Percentiles rank a stretch among this genome's conserved stretches.
Conservation (phyloP, 1,284 basidiomycete genomes). For the Cryptococcus sp. region DNA sequence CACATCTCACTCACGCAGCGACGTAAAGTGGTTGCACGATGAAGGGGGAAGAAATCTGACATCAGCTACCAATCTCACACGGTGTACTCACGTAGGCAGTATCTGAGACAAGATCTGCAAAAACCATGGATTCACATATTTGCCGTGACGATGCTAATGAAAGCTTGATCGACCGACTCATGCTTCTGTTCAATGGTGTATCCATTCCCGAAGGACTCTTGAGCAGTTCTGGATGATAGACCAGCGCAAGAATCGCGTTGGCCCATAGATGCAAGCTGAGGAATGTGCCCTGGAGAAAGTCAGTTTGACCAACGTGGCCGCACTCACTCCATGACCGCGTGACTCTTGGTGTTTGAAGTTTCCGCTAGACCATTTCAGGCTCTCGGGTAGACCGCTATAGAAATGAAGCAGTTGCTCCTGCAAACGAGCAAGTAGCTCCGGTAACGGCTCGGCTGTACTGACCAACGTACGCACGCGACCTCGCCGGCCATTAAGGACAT, state of each 20-base stretch:
- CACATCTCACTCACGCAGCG: constrained; percentile 20
- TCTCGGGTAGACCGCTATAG: constrained; percentile 49
- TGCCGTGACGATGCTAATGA: constrained; percentile 49
- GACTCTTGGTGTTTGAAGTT: constrained; percentile 54
- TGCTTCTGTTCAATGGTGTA: constrained; percentile 50
- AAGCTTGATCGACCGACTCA: constrained; percentile 51
- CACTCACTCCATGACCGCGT: constrained; percentile 42
- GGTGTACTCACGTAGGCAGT: constrained; percentile 44
- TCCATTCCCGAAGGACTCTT: constrained; percentile 51
- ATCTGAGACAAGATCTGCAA: constrained; percentile 46
- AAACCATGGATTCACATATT: constrained; percentile 55
- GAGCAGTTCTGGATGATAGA: constrained; percentile 55
- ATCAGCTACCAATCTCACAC: no score
- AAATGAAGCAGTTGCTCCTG: constrained; percentile 53
- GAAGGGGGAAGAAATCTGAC: constrained; percentile 24
- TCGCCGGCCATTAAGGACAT: constrained; percentile 53
- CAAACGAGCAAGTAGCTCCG: constrained; percentile 47
- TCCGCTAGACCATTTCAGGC: constrained; percentile 52
- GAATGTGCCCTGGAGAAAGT: constrained; percentile 24
- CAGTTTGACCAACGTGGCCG: no score
- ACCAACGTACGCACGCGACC: constrained; percentile 51
- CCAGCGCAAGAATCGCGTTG: constrained; percentile 53
- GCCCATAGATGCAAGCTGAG: constrained; percentile 48
- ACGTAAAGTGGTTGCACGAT: constrained; percentile 30
- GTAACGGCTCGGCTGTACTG: constrained; percentile 35